Conservation (phyloP, 768 basidiomycete genomes). For the Mycena galericulata region DNA sequence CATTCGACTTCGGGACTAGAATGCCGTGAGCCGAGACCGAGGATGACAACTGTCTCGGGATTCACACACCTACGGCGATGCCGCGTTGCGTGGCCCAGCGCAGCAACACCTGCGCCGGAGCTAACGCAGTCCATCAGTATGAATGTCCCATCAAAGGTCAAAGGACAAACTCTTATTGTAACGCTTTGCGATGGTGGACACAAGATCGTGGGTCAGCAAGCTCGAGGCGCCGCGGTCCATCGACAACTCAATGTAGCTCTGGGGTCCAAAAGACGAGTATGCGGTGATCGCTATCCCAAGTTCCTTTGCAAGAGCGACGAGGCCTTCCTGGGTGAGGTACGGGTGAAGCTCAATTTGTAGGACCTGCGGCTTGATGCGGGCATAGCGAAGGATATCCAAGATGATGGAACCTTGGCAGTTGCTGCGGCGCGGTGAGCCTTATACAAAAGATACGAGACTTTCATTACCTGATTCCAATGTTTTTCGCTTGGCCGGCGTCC, state of each 20-base stretch:
- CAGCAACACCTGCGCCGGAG: slow-evolving; percentile 77
- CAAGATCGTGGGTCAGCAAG: slow-evolving; percentile 62
- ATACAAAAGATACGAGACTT: not conserved
- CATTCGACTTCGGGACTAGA: slow-evolving; percentile 75
- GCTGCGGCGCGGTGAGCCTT: slow-evolving; percentile 49
- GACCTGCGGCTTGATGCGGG: slow-evolving; percentile 74
- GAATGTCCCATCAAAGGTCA: not conserved
- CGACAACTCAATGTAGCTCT: slow-evolving; percentile 74
- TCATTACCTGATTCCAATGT: slow-evolving; percentile 80
- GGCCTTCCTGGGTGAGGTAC: slow-evolving; percentile 70
- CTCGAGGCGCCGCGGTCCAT: slow-evolving; percentile 64
- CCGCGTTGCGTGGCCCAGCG: slow-evolving; percentile 85
- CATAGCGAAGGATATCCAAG: slow-evolving; percentile 83
- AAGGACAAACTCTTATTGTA: slow-evolving; percentile 61
- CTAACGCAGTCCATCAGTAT: slow-evolving; percentile 44
- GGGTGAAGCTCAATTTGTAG: slow-evolving; percentile 83
- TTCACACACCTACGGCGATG: slow-evolving; percentile 55
- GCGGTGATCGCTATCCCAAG: slow-evolving; percentile 74
- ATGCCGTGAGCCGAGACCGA: no score
- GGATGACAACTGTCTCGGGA: no score
- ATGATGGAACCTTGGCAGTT: slow-evolving; percentile 82
- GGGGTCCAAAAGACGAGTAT: slow-evolving; percentile 65
- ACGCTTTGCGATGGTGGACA: slow-evolving; percentile 59
- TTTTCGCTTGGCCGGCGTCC: slow-evolving; percentile 75
- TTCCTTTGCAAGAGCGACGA: slow-evolving; percentile 65